Evolutionary conservation across 1,284 basidiomycete species (phyloP).

Genomic region (Leccinum griseonigrum): DNA sequence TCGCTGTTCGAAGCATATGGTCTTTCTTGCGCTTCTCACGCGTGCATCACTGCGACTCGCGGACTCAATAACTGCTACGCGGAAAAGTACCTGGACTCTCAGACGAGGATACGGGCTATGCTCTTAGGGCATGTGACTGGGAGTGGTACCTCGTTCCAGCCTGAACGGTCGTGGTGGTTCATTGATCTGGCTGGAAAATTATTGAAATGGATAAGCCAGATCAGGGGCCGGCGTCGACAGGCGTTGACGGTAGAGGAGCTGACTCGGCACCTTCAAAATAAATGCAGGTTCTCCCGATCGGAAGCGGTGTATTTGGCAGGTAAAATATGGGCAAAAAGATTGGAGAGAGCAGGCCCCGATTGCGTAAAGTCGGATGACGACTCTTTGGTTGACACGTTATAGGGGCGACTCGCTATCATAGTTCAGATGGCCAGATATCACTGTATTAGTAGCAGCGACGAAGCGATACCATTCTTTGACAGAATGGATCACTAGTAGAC

Average conservation of each 20-base stretch:
- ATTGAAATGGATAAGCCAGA: constrained; percentile 20
- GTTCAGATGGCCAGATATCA: constrained; percentile 1
- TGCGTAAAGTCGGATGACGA: constrained; percentile 25
- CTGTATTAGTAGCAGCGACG: constrained; percentile 9
- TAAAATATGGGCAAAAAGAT: constrained; percentile 25
- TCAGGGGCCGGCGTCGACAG: constrained; percentile 9
- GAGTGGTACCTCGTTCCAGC: constrained; percentile 18
- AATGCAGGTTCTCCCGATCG: constrained; percentile 21
- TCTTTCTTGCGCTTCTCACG: constrained; percentile 22
- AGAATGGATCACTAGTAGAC: constrained; percentile 10
- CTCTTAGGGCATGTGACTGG: constrained; percentile 23
- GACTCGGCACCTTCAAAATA: constrained; percentile 20
- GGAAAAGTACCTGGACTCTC: constrained; percentile 15
- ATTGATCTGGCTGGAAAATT: constrained; percentile 23
- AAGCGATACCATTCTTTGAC: constrained; percentile 6
- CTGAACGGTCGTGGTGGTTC: constrained; percentile 26
- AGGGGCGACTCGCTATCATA: background rate
- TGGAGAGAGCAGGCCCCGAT: constrained; percentile 20
- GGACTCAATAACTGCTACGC: constrained; percentile 14
- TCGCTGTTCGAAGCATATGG: constrained; percentile 6
- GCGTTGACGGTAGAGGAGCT: constrained; percentile 20
- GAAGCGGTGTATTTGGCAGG: constrained; percentile 24
- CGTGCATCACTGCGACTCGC: constrained; percentile 20
- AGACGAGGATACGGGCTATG: constrained; percentile 16
- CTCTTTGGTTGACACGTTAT: constrained; percentile 19